These are phyloP conservation scores for Irpex sp. DNA, from an alignment of 1,284 basidiomycete species.

Conservation along the genomic window DNA sequence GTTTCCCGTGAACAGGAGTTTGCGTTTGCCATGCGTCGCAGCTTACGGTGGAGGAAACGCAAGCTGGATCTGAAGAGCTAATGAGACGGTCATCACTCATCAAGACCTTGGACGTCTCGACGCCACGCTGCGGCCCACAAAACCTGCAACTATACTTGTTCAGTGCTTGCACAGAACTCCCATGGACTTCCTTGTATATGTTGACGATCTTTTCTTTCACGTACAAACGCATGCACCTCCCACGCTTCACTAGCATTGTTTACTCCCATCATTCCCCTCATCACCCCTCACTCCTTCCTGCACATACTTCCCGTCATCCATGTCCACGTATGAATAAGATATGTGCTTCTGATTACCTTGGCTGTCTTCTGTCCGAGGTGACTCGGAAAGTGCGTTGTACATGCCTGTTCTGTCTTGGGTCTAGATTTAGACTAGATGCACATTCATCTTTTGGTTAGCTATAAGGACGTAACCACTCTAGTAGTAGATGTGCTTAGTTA, in stretches of 20 bases:
- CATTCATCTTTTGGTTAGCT: too few species aligned
- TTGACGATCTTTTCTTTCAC: not conserved
- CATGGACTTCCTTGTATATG: not conserved
- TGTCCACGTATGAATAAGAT: not conserved
- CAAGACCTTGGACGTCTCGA: not conserved
- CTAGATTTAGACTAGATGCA: too few species aligned
- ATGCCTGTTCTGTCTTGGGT: too few species aligned
- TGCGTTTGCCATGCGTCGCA: constrained; percentile 5
- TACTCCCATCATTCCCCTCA: not conserved
- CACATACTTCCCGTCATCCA: not conserved
- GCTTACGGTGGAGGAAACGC: not conserved
- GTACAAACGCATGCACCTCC: not conserved
- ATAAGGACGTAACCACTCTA: too few species aligned
- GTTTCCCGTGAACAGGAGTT: not conserved
- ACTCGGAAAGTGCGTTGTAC: too few species aligned
- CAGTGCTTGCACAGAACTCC: not conserved
- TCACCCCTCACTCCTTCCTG: not conserved
- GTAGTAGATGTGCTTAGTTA: too few species aligned
- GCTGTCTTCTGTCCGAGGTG: too few species aligned
- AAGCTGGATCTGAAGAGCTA: not conserved
- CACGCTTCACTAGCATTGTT: not conserved
- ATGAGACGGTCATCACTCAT: not conserved
- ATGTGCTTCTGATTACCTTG: not conserved
- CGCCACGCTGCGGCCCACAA: too few species aligned
- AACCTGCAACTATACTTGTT: not conserved